phyloP scores from a whole-genome alignment of 768 basidiomycete species.

The Chalciporus sphaerocephalus region DNA sequence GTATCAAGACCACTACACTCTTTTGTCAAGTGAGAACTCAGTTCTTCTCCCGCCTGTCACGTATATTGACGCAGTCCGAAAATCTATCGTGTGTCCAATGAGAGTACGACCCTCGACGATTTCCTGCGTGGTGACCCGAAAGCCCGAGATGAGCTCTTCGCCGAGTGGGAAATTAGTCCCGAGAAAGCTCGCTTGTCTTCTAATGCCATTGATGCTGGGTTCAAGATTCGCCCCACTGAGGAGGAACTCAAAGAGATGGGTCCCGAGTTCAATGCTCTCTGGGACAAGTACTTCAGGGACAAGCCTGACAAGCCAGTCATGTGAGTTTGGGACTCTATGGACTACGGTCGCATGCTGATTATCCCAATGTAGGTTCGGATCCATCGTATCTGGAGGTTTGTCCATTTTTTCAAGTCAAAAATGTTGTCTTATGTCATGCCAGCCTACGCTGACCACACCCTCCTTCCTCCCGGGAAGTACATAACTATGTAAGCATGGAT shows the following conservation, averaged over 20 bases:
- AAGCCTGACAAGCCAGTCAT: constrained; percentile 78
- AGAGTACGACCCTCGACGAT: constrained; percentile 58
- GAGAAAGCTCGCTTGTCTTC: constrained; percentile 66
- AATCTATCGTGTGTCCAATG: constrained; percentile 68
- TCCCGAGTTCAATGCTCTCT: constrained; percentile 68
- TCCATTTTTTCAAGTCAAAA: neutral
- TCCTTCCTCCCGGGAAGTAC: constrained; percentile 69
- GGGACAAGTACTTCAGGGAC: constrained; percentile 71
- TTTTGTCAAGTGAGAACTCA: constrained; percentile 47
- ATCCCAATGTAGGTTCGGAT: constrained; percentile 44
- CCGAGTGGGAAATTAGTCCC: constrained; percentile 62
- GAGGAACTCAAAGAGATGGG: constrained; percentile 73
- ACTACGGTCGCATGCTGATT: neutral
- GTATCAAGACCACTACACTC: constrained; percentile 75
- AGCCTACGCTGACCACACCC: constrained; percentile 67
- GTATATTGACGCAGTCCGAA: neutral
- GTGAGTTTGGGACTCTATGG: constrained; percentile 30
- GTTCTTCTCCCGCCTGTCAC: neutral
- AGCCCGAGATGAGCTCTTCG: constrained; percentile 54
- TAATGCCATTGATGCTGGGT: constrained; percentile 71
- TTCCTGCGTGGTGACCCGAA: constrained; percentile 67
- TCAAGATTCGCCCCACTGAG: constrained; percentile 71
- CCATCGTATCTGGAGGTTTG: constrained; percentile 58
- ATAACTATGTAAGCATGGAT: constrained; percentile 50
- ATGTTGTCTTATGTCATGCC: neutral